These are phyloP conservation scores for Auxenochlorella protothecoides DNA, from an alignment of 139 green algal genomes.

Conservation along the genomic window DNA sequence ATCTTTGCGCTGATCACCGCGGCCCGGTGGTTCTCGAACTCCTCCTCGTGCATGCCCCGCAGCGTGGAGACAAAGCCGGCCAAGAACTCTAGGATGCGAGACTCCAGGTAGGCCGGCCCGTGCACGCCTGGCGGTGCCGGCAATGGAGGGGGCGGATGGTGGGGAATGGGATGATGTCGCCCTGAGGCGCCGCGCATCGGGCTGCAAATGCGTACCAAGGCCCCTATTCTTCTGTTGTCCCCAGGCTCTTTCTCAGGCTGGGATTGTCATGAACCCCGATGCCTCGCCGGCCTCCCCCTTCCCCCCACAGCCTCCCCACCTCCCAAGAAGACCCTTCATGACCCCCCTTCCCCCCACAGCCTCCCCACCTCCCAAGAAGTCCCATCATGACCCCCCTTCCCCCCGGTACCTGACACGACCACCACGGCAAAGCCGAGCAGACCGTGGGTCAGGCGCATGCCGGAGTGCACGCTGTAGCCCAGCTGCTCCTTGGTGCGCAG, in stretches of 20 bases:
- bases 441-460: constrained; percentile 64
- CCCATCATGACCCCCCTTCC: neutral
- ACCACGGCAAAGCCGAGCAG: constrained; percentile 73
- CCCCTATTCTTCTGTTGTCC: no score
- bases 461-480: constrained; percentile 77
- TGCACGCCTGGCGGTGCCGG: constrained; percentile 19
- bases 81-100: constrained; percentile 75
- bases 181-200: no score
- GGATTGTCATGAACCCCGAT: no score
- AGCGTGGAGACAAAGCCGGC: constrained; percentile 24
- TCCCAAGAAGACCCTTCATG: no score
- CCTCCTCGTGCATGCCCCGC: constrained; percentile 33
- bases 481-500: constrained; percentile 90
- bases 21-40: constrained; percentile 63
- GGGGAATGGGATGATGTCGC: no score
- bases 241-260: neutral
- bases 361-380: no score
- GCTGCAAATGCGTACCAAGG: no score
- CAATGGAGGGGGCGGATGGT: no score
- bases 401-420: constrained; percentile 41
- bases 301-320: no score
- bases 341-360: no score
- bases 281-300: no score
- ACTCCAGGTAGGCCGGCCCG: constrained; percentile 41
- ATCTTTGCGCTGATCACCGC: constrained; percentile 66